These are phyloP conservation scores for Termitomyces sp. DNA, from an alignment of 768 basidiomycete genomes.

Conservation along the genomic window DNA sequence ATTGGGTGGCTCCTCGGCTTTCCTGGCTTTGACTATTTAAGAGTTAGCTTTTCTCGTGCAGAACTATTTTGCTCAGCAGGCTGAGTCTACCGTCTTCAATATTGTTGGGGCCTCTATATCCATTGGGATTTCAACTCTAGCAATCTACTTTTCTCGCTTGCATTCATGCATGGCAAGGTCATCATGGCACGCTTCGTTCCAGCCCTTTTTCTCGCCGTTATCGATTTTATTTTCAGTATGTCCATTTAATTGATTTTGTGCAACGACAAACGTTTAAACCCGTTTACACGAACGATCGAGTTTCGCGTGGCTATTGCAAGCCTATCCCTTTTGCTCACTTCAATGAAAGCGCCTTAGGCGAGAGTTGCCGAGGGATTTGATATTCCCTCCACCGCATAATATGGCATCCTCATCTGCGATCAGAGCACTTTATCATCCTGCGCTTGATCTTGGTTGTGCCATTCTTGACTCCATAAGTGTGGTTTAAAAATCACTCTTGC, in stretches of 20 bases:
- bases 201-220: slow-evolving; percentile 35
- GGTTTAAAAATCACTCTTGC: slow-evolving; percentile 30
- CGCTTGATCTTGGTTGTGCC: slow-evolving; percentile 30
- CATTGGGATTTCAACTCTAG: slow-evolving; percentile 29
- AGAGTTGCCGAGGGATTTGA: slow-evolving; percentile 41
- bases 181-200: slow-evolving; percentile 31
- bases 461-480: slow-evolving; percentile 32
- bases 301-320: slow-evolving; percentile 4
- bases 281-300: slow-evolving; percentile 40
- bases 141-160: slow-evolving; percentile 20
- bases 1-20: slow-evolving; percentile 36
- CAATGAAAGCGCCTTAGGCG: slow-evolving; percentile 33
- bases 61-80: slow-evolving; percentile 44
- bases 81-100: slow-evolving; percentile 42
- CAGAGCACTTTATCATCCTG: slow-evolving; percentile 23
- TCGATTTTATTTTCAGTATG: slow-evolving; percentile 26
- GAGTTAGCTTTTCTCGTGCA: slow-evolving; percentile 48
- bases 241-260: neutral
- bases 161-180: slow-evolving; percentile 17
- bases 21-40: slow-evolving; percentile 36
- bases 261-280: slow-evolving; percentile 35
- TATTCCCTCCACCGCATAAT: slow-evolving; percentile 16
- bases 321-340: neutral
- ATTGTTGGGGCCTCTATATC: slow-evolving; percentile 38
- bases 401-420: slow-evolving; percentile 9